Percentiles rank a stretch among this genome's conserved stretches.
phyloP scores from a whole-genome alignment of 1,139 yeast genomes.

The Geotrichum klebahnii region DNA sequence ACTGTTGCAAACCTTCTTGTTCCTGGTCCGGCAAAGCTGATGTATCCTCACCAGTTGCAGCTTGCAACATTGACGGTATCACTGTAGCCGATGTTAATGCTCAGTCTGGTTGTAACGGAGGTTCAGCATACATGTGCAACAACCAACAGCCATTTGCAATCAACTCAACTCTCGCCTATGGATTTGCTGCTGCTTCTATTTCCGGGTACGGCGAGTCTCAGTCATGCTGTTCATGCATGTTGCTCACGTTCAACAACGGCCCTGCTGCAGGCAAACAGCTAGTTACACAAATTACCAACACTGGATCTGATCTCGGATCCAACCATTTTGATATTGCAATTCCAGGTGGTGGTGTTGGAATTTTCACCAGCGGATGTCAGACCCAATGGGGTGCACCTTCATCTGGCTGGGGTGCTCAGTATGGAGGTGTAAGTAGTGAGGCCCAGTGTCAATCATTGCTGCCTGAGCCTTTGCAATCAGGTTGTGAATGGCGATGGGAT shows the following conservation, averaged over 20 bases:
- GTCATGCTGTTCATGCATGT: conserved; percentile 23
- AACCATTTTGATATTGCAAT: conserved; percentile 24
- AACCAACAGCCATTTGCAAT: conserved; percentile 25
- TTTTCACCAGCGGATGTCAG: conserved; percentile 22
- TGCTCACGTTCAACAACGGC: conserved; percentile 22
- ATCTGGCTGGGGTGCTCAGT: conserved; percentile 23
- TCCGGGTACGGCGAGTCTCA: conserved; percentile 21
- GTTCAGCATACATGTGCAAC: conserved; percentile 24
- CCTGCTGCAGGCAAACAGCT: conserved; percentile 21
- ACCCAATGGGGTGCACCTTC: conserved; percentile 21
- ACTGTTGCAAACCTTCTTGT: conserved; percentile 26
- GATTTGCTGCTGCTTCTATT: conserved; percentile 25
- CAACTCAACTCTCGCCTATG: conserved; percentile 22
- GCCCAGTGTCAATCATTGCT: conserved; percentile 20
- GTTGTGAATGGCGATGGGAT: conserved; percentile 26
- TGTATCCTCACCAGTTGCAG: conserved; percentile 22
- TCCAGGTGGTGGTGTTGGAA: conserved; percentile 26
- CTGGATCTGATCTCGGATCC: conserved; percentile 22
- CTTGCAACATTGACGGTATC: conserved; percentile 24
- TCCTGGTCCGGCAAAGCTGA: conserved; percentile 24
- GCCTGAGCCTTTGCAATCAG: conserved; percentile 22
- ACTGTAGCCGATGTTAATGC: conserved; percentile 16
- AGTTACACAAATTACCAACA: conserved; percentile 25
- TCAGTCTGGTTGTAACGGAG: conserved; percentile 23
- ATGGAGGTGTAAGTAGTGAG: conserved; percentile 23